Evolutionary conservation across 257 asterid species (phyloP), one percentile per base, ranked within the genome.

Genomic region (Nicotiana tabacum): DNA sequence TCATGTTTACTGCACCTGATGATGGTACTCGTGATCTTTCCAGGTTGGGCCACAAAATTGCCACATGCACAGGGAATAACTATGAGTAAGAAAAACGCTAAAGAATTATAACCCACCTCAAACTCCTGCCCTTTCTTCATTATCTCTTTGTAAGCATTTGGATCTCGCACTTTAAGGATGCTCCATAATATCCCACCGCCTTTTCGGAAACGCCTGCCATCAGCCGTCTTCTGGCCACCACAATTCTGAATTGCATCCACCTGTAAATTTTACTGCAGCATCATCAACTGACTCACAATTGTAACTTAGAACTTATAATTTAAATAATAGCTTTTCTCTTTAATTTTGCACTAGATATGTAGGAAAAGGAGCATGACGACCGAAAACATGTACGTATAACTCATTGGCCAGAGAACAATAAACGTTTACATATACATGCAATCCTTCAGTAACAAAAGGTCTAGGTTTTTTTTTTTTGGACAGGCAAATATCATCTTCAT

Each of bases 151-250:
- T 90, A 96, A 81, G 95, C 97, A 90, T 92, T 91, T 77, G 97
- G 95, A 81, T 96, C 98, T 12, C 97, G 98, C 77, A 57, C 86
- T 91, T 93, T 96, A 87, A 94, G 89, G 83, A 96, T 89, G 87
- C 90, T 93, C 99, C 97, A 96, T 64, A 94, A 85, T 88, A 94
- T 89, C 68, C 99, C 98, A 78, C 99, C 97, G 68, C 98, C 98
- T 61, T 30, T 88, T 53, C 98, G 93, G 48, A 61, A 88, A 33
- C 97, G 97, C 82, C 82, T 84, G 29, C 98, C 97, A 88, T 91
- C 97, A 16, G 87, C 84, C 48, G 97, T 93, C 89, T 91, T 93
- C 88, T 96, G 98, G 48, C 99, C 98, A 39, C 98, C 99, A 90
- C 97, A 94, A 68, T 92, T 90, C 90, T 90, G 98, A 87, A 96